These are phyloP conservation scores for Eucalyptus marginata DNA, from an alignment of 345 rosid genomes.

Conservation along the genomic window DNA sequence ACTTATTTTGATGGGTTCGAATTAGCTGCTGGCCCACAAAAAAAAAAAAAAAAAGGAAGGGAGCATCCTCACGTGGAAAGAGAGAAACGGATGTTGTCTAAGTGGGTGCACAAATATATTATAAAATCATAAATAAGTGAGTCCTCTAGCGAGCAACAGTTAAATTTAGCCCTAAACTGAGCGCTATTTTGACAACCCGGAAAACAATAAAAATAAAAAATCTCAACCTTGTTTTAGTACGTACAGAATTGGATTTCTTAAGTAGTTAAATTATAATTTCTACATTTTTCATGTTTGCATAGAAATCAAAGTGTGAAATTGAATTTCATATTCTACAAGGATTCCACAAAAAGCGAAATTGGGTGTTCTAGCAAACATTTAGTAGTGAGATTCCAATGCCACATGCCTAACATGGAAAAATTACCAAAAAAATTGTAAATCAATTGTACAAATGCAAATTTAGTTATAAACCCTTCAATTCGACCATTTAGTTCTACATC, in stretches of 20 bases:
- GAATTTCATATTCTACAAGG: not conserved
- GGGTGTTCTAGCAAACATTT: not conserved
- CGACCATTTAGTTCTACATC: too few species aligned
- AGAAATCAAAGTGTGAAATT: not conserved
- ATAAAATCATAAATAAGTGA: not conserved
- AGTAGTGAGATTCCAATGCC: not conserved
- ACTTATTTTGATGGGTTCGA: not conserved
- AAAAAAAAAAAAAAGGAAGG: rapidly evolving
- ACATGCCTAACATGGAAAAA: not conserved
- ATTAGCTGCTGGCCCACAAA: not conserved
- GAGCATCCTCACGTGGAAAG: not conserved
- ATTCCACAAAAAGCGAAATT: not conserved
- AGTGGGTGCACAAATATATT: not conserved
- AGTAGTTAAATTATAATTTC: not conserved
- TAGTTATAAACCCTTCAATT: too few species aligned
- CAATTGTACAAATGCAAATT: not conserved
- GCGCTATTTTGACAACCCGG: not conserved
- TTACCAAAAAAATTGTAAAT: too few species aligned
- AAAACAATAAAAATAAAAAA: not conserved
- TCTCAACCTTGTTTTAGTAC: not conserved
- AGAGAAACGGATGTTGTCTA: not conserved
- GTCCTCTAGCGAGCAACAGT: not conserved
- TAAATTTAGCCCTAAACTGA: not conserved
- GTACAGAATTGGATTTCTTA: not conserved
- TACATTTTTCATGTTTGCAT: not conserved